Conservation (phyloP, 352 stramenopile species). For the Pythium guiyangense region DNA sequence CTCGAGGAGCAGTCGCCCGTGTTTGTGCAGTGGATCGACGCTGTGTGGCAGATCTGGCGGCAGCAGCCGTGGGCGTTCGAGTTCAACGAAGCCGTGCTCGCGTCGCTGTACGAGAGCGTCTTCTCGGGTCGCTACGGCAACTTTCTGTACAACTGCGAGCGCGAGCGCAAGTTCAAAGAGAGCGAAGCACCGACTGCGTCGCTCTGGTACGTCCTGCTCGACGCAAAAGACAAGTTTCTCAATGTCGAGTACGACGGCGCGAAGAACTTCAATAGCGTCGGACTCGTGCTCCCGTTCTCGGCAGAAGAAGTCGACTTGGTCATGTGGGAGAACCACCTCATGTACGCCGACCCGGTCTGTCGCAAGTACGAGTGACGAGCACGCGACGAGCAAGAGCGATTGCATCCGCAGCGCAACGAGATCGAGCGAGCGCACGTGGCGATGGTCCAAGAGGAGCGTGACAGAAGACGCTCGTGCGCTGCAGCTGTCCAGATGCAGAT, state of each 20-base stretch:
- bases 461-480: not conserved
- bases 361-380: constrained; percentile 68
- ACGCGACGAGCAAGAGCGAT: constrained; percentile 1
- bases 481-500: too few relatives aligned
- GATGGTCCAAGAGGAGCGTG: too few relatives aligned
- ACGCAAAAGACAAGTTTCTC: constrained; percentile 59
- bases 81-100: constrained; percentile 93
- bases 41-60: constrained; percentile 96
- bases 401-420: not conserved
- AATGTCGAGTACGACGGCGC: constrained; percentile 79
- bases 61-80: constrained; percentile 98
- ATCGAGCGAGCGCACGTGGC: too few relatives aligned
- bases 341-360: constrained; percentile 77
- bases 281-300: constrained; percentile 72
- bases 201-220: constrained; percentile 66
- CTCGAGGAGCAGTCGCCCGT: constrained; percentile 97
- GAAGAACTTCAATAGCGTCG: constrained; percentile 87
- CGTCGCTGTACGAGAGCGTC: constrained; percentile 93
- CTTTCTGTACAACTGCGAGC: constrained; percentile 97
- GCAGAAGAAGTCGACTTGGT: constrained; percentile 80
- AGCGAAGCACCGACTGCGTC: constrained; percentile 52
- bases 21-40: constrained; percentile 99
- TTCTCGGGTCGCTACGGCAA: constrained; percentile 97
- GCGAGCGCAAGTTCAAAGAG: constrained; percentile 67
- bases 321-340: constrained; percentile 79